Conservation (phyloP, 805 yeast genomes). For the Pichia rugopelliculosa region DNA sequence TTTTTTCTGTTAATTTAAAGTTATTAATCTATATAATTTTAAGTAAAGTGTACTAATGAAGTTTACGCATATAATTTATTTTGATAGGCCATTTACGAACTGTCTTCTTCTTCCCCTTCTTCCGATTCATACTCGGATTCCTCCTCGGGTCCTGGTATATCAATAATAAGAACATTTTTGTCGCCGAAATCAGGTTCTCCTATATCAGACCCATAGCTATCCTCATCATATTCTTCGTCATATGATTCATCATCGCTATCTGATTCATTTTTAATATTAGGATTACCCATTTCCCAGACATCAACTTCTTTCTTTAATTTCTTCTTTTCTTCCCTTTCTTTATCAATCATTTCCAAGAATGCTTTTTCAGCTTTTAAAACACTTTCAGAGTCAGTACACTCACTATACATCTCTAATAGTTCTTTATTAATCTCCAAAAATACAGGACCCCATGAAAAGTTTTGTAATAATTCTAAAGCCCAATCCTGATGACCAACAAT, state of each 20-base stretch:
- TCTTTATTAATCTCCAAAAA: conserved; percentile 80
- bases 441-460: conserved; percentile 92
- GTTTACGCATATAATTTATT: neutral
- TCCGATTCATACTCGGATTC: conserved; percentile 1
- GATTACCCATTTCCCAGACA: conserved; percentile 73
- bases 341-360: conserved; percentile 64
- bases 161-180: conserved; percentile 10
- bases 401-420: conserved; percentile 61
- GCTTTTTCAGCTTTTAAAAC: conserved; percentile 63
- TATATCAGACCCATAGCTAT: conserved; percentile 1
- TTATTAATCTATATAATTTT: neutral
- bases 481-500: conserved; percentile 86
- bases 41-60: neutral
- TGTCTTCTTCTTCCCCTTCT: conserved; percentile 9
- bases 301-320: conserved; percentile 47
- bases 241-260: conserved; percentile 18
- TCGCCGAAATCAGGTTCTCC: conserved; percentile 3
- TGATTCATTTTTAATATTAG: conserved; percentile 40
- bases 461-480: conserved; percentile 69
- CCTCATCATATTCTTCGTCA: conserved; percentile 16
- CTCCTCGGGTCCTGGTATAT: conserved; percentile 10
- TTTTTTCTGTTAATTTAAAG: neutral
- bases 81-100: neutral
- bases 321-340: conserved; percentile 57
- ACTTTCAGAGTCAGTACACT: conserved; percentile 75